phyloP scores from a whole-genome alignment of 805 yeast species.

The Jamesozyma rosinii region DNA sequence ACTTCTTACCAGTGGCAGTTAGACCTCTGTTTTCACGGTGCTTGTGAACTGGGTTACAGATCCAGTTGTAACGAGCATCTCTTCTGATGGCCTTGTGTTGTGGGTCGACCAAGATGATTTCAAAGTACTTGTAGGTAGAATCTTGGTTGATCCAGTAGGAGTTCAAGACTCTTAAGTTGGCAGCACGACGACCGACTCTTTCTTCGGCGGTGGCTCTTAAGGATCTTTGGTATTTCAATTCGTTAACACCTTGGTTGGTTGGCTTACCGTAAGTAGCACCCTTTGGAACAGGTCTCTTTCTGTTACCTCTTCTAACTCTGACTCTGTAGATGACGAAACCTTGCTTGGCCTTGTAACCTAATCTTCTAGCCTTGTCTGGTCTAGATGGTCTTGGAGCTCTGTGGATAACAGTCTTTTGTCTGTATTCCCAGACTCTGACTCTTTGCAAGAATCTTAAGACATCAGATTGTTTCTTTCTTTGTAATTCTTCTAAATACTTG shows the following conservation, averaged over 20 bases:
- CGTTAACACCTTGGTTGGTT: slow-evolving; percentile 99
- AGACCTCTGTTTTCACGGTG: slow-evolving; percentile 99
- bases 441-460: slow-evolving; percentile 97
- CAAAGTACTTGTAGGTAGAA: slow-evolving; percentile 98
- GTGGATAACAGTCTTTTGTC: slow-evolving; percentile 98
- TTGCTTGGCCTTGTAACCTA: slow-evolving; percentile 99
- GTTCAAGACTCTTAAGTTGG: slow-evolving; percentile 98
- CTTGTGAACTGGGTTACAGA: slow-evolving; percentile 98
- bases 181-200: slow-evolving; percentile 97
- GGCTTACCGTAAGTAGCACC: slow-evolving; percentile 99
- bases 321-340: slow-evolving; percentile 97
- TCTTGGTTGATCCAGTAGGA: slow-evolving; percentile 99
- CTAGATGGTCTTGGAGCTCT: slow-evolving; percentile 97
- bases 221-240: slow-evolving; percentile 98
- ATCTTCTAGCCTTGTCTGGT: slow-evolving; percentile 99
- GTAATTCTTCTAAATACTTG: slow-evolving; percentile 98
- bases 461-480: slow-evolving; percentile 99
- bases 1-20: slow-evolving; percentile 95
- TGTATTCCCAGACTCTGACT: slow-evolving; percentile 99
- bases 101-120: slow-evolving; percentile 96
- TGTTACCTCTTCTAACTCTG: slow-evolving; percentile 99
- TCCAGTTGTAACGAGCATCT: slow-evolving; percentile 99
- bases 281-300: slow-evolving; percentile 99
- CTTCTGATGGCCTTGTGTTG: slow-evolving; percentile 97
- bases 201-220: slow-evolving; percentile 98